A percentile compares a stretch with the other conserved stretches of the same genome.
phyloP scores from a whole-genome alignment of 306 rosid genomes.

The Carpinus viminea region DNA sequence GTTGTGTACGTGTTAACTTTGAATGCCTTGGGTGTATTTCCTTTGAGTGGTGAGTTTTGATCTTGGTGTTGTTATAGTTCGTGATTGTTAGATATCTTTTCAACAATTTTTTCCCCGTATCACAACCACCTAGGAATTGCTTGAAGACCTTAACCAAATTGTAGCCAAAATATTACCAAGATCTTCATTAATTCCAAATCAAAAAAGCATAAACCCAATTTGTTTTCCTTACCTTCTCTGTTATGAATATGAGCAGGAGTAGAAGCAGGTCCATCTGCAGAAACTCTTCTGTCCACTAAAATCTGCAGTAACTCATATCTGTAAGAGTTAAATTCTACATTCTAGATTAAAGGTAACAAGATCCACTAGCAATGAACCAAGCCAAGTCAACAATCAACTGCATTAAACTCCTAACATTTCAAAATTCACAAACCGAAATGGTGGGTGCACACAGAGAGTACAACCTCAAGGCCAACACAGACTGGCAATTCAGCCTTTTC shows the following conservation, averaged over 20 bases:
- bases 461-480: constrained; percentile 17
- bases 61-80: too few relatives aligned
- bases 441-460: background rate
- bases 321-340: background rate
- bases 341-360: background rate
- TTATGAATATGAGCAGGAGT: constrained; percentile 7
- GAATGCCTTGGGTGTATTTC: too few relatives aligned
- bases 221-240: background rate
- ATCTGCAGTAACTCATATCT: constrained; percentile 6
- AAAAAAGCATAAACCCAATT: background rate
- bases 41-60: too few relatives aligned
- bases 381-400: background rate
- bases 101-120: too few relatives aligned
- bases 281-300: background rate
- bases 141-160: background rate
- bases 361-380: background rate
- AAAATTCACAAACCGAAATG: background rate
- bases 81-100: too few relatives aligned
- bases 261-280: background rate
- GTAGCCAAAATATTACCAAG: background rate
- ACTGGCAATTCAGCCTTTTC: background rate
- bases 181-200: background rate
- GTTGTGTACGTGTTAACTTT: too few relatives aligned
- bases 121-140: background rate
- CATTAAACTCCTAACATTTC: background rate